These are phyloP conservation scores for Plasmodium vivax DNA, from an alignment of 169 alveolate genomes.

Conservation along the genomic window DNA sequence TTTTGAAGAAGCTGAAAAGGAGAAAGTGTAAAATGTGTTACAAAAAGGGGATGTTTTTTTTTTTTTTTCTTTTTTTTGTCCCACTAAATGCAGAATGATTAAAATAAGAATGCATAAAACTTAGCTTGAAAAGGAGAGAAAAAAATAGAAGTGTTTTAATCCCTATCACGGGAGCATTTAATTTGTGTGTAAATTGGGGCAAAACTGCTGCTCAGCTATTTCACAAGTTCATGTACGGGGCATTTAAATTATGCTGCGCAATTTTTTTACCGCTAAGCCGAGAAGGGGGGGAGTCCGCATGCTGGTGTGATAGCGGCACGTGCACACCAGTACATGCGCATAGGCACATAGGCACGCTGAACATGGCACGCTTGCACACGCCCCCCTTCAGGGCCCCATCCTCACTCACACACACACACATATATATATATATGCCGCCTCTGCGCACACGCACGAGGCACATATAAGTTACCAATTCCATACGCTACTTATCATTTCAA, in stretches of 20 bases:
- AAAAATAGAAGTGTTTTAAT: not conserved
- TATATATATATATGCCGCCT: slow-evolving; percentile 5
- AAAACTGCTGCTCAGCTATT: not conserved
- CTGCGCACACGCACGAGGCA: not conserved
- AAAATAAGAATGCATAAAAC: not conserved
- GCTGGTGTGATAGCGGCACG: not conserved
- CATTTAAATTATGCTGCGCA: not conserved
- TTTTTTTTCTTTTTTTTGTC: not conserved
- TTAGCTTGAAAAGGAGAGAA: not conserved
- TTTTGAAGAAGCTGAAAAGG: not conserved
- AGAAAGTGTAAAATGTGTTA: not conserved
- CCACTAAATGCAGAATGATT: slow-evolving; percentile 1
- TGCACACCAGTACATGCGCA: not conserved
- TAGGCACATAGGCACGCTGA: not conserved
- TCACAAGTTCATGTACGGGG: not conserved
- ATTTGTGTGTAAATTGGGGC: not conserved
- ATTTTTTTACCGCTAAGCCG: not conserved
- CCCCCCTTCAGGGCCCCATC: slow-evolving; percentile 1
- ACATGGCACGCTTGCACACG: slow-evolving; percentile 3
- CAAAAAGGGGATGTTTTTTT: not conserved
- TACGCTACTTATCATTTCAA: not conserved
- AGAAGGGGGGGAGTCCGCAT: not conserved
- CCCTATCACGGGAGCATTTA: not conserved
- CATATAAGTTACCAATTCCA: slow-evolving; percentile 3
- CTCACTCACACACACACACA: slow-evolving; percentile 19